Conservation (phyloP, 2,329 filamentous ascomycete species). For the Penicillium sp. region DNA sequence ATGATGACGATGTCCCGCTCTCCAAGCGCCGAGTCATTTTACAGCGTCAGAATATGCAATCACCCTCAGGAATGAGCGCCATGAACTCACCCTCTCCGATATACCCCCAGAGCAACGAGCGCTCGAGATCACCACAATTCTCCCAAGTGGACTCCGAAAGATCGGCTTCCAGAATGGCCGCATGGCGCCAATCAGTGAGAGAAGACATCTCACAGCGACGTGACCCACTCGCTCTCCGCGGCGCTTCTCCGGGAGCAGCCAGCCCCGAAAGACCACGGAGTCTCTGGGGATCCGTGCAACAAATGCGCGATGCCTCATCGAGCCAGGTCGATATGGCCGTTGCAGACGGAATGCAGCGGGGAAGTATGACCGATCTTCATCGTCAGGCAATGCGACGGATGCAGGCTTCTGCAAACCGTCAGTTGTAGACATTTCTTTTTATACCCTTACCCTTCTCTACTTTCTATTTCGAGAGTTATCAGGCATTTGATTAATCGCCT, state of each 20-base stretch:
- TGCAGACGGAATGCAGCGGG: conserved; percentile 73
- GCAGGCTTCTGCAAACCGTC: conserved; percentile 60
- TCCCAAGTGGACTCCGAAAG: conserved; percentile 16
- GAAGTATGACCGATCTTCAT: conserved; percentile 72
- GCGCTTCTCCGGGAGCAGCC: conserved; percentile 31
- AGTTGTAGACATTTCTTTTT: conserved; percentile 15
- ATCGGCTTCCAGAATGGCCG: conserved; percentile 59
- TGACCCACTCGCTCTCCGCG: conserved; percentile 30
- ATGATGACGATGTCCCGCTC: conserved; percentile 69
- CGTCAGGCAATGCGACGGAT: conserved; percentile 76
- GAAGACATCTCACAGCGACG: conserved; percentile 54
- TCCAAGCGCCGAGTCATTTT: conserved; percentile 65
- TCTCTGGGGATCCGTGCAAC: conserved; percentile 59
- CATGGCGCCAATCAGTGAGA: conserved; percentile 65
- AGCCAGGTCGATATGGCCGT: conserved; percentile 62
- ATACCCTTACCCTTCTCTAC: conserved; percentile 12
- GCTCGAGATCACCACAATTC: conserved; percentile 9
- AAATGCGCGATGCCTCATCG: conserved; percentile 58
- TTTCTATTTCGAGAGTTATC: conserved; percentile 8
- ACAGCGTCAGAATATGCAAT: conserved; percentile 49
- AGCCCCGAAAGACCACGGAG: conserved; percentile 60
- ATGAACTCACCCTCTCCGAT: conserved; percentile 51
- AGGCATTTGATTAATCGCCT: not conserved
- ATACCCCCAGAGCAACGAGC: conserved; percentile 39
- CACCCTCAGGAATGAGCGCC: conserved; percentile 55